Conservation (phyloP, 2,329 filamentous ascomycete species). For the Diaporthe sp. region DNA sequence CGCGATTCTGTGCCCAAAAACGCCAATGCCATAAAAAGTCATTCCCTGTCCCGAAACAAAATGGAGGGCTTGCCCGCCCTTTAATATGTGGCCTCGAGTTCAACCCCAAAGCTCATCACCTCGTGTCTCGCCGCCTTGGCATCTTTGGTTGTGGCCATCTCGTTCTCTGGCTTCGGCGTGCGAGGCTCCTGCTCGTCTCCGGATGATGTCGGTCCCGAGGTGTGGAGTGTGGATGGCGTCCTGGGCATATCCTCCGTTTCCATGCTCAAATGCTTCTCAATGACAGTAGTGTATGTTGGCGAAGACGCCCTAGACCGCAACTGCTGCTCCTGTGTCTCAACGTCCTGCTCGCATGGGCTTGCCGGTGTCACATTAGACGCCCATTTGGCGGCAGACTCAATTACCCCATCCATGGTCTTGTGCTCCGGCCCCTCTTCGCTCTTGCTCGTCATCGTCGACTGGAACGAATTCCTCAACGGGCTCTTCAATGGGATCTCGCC, state of each 20-base stretch:
- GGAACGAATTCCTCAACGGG: slow-evolving; percentile 65
- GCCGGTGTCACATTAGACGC: slow-evolving; percentile 35
- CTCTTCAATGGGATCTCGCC: slow-evolving; percentile 69
- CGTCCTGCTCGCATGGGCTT: slow-evolving; percentile 34
- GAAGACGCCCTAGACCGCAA: slow-evolving; percentile 43
- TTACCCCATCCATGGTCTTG: slow-evolving; percentile 36
- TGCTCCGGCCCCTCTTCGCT: slow-evolving; percentile 33
- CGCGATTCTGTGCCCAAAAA: slow-evolving; percentile 19
- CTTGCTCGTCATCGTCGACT: slow-evolving; percentile 44
- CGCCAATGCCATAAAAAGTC: slow-evolving; percentile 35
- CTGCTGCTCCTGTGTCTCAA: slow-evolving; percentile 35
- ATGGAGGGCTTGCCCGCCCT: not conserved
- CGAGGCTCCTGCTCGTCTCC: slow-evolving; percentile 47
- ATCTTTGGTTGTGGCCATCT: slow-evolving; percentile 32
- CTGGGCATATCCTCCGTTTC: slow-evolving; percentile 39
- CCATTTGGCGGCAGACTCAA: slow-evolving; percentile 26
- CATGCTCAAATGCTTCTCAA: slow-evolving; percentile 41
- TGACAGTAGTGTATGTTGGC: slow-evolving; percentile 47
- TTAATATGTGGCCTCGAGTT: slow-evolving; percentile 5
- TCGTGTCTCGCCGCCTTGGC: slow-evolving; percentile 36
- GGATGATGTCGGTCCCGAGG: slow-evolving; percentile 44
- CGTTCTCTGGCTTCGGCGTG: slow-evolving; percentile 45
- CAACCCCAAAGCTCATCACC: slow-evolving; percentile 36
- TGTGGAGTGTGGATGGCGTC: slow-evolving; percentile 42
- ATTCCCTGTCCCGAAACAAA: slow-evolving; percentile 29